Conservation (phyloP, 495 filamentous ascomycete genomes). For the Terfezia boudieri region DNA sequence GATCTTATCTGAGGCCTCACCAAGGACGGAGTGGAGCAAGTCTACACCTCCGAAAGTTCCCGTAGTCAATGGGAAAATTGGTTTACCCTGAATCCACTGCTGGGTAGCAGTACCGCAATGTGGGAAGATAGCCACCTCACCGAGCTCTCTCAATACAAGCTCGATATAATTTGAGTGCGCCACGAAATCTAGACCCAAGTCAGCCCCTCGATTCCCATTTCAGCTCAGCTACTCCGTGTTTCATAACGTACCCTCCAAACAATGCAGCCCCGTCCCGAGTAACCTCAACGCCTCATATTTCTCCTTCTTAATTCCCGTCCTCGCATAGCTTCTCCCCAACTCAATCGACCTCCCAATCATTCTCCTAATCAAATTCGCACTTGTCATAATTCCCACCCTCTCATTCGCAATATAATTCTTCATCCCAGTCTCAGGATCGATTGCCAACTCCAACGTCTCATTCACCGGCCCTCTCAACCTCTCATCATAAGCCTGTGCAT, state of each 20-base stretch:
- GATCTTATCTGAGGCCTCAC: constrained; percentile 69
- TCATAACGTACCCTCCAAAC: constrained; percentile 38
- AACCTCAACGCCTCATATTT: constrained; percentile 65
- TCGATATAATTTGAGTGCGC: constrained; percentile 81
- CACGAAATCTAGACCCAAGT: constrained; percentile 35
- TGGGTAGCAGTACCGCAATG: constrained; percentile 55
- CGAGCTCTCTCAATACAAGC: constrained; percentile 60
- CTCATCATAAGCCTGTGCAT: constrained; percentile 54
- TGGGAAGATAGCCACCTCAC: constrained; percentile 55
- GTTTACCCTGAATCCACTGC: constrained; percentile 43
- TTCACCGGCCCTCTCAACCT: constrained; percentile 63
- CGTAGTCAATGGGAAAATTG: constrained; percentile 58
- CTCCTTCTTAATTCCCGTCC: constrained; percentile 39
- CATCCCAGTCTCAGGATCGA: constrained; percentile 52
- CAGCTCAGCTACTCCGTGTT: no score
- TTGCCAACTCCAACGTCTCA: constrained; percentile 49
- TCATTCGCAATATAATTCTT: constrained; percentile 83
- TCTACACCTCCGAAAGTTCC: constrained; percentile 80
- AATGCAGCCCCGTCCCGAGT: constrained; percentile 66
- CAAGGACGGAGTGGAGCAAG: constrained; percentile 48
- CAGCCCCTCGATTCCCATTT: not conserved
- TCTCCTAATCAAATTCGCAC: constrained; percentile 46
- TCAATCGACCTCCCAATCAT: constrained; percentile 46
- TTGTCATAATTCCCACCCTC: constrained; percentile 48
- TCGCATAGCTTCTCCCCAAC: constrained; percentile 44